Evolutionary conservation across 768 basidiomycete genomes (phyloP).

Genomic region (Steccherinum ochraceum): DNA sequence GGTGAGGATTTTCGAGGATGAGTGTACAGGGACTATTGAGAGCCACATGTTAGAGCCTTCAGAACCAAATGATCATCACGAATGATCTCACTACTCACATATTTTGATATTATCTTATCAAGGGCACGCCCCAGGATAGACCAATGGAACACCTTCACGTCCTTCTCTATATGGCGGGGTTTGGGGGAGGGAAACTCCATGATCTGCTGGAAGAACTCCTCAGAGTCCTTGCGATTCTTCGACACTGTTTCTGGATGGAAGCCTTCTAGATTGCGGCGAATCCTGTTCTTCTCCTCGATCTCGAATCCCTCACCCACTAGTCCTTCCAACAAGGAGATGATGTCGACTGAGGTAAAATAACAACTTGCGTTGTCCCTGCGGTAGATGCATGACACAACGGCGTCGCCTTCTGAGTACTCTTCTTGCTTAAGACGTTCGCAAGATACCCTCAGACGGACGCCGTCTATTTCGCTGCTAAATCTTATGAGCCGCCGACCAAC

Average conservation of each 20-base stretch:
- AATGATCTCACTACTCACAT: slow-evolving; percentile 40
- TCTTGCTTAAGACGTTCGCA: slow-evolving; percentile 71
- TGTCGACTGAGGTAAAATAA: slow-evolving; percentile 93
- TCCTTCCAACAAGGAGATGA: slow-evolving; percentile 88
- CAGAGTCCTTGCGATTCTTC: slow-evolving; percentile 74
- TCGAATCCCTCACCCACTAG: slow-evolving; percentile 70
- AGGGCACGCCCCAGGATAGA: slow-evolving; percentile 60
- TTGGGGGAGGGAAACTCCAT: slow-evolving; percentile 95
- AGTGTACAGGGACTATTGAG: not conserved
- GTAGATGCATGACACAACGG: slow-evolving; percentile 93
- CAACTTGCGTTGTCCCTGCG: slow-evolving; percentile 69
- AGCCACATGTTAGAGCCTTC: not conserved
- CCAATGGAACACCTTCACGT: slow-evolving; percentile 87
- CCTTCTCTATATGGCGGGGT: slow-evolving; percentile 96
- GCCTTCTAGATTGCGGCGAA: slow-evolving; percentile 90
- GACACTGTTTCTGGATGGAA: slow-evolving; percentile 87
- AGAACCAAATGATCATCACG: not conserved
- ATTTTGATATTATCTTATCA: slow-evolving; percentile 80
- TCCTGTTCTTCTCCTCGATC: slow-evolving; percentile 96
- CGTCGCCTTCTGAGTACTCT: slow-evolving; percentile 66
- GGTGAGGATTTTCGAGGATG: not conserved
- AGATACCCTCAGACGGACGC: slow-evolving; percentile 67
- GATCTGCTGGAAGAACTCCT: slow-evolving; percentile 89
- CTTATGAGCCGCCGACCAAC: slow-evolving; percentile 80
- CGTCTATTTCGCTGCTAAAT: slow-evolving; percentile 75